Evolutionary conservation across 78 protist genomes (phyloP).

Genomic region (Dictyostelium brefeldianum): DNA sequence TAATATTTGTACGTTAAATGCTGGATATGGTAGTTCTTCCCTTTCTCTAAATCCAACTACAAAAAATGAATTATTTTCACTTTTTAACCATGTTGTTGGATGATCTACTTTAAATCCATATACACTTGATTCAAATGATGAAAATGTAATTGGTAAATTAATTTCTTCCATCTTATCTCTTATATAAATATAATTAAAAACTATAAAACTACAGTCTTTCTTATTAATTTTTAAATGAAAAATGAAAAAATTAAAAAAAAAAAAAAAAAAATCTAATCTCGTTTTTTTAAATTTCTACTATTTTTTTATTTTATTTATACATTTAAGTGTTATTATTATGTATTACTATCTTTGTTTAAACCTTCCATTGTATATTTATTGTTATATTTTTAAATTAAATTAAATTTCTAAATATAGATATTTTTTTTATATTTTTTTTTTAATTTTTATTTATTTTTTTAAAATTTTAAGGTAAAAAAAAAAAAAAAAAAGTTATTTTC

Average conservation of each 20-base stretch:
- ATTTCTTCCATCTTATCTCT: slow-evolving; percentile 4
- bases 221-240: not conserved
- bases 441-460: not conserved
- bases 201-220: not conserved
- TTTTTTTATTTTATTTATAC: not conserved
- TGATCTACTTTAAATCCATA: not conserved
- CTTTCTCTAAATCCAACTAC: slow-evolving; percentile 13
- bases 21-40: not conserved
- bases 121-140: not conserved
- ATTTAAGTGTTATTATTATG: too few relatives aligned
- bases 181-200: not conserved
- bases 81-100: not conserved
- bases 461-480: too few relatives aligned
- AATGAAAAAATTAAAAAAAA: not conserved
- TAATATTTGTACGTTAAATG: not conserved
- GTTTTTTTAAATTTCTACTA: not conserved
- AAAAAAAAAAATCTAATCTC: not conserved
- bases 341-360: too few relatives aligned
- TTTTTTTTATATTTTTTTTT: not conserved
- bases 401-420: too few relatives aligned
- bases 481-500: too few relatives aligned
- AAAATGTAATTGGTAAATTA: not conserved
- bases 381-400: too few relatives aligned
- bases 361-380: too few relatives aligned
- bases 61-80: slow-evolving; percentile 5